Base-by-base conservation (phyloP, 345 rosid genomes). In the Microthlaspi erraticum region DNA sequence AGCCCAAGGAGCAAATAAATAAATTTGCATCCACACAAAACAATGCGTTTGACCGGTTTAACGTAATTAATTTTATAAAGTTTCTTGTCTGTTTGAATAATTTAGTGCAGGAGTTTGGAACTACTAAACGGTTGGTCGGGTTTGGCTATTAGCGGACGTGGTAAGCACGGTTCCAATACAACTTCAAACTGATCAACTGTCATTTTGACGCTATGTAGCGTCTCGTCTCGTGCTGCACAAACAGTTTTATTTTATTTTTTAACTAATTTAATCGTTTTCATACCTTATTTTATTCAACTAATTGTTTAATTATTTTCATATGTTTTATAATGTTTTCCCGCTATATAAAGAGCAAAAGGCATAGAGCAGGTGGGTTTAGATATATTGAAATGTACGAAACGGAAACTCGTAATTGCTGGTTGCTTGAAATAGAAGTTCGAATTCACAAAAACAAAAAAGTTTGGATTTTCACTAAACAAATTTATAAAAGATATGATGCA, bases 1-100 rank as follows among this genome's bases (percentile, higher is more conserved):
- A 48, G 45, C 61, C 69, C 77, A 72, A 81, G 68, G 68, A 81
- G 71, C 71, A 76, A 76, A 60, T 59, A 33, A 49, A 70, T 64
- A 46, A 73, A 63, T 76, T 45, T 38, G 61, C 65, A 60, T 33
- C 72, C 45, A 17, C 52, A 51, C 17, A 61, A 52, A 66, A 78
- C 67, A 12, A 75, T 67, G 34, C 48, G 36, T 65, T 74, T 81
- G 81, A 77, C 79, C 70, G 38, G 5, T 55, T 2, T 60, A 56
- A 29, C 33, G 16, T 58, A 12, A 31, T 39, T 31, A 33, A 34
- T 58, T 14, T 31, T 39, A 2, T 46, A 26, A 26, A 26, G 29
- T 4, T 43, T 64, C n/a, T 23, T 60, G 2, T 8, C 26, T 31
- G 61, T 31, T 23, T 32, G 60, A 43, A 39, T 58, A 66, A 10